A percentile compares a stretch with the other conserved stretches of the same genome.
Evolutionary conservation across 345 rosid genomes (phyloP).

Genomic region (Chamaenerion angustifolium): DNA sequence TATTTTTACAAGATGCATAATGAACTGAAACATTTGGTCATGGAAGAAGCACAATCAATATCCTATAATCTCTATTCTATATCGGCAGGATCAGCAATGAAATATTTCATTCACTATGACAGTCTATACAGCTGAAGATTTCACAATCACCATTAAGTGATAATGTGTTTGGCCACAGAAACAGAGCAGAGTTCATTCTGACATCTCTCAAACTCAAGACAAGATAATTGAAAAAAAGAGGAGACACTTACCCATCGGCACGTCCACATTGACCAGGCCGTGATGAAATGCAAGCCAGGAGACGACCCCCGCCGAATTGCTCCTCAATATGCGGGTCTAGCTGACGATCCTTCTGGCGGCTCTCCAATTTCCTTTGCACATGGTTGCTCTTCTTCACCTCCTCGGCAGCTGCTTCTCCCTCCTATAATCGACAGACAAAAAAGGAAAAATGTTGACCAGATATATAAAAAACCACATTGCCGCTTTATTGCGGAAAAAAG

Average conservation of each 20-base stretch:
- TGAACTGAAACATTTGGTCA: too few relatives aligned
- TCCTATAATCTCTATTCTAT: too few relatives aligned
- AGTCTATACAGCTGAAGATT: too few relatives aligned
- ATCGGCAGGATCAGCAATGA: too few relatives aligned
- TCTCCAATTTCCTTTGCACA: conserved; percentile 37
- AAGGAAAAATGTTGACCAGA: not conserved
- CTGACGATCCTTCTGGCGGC: conserved; percentile 32
- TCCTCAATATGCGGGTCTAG: conserved; percentile 65
- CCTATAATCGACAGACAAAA: conserved; percentile 17
- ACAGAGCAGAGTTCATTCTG: not conserved
- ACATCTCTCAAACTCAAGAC: not conserved
- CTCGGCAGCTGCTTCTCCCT: conserved; percentile 34
- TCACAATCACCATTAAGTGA: too few relatives aligned
- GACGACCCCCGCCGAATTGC: conserved; percentile 51
- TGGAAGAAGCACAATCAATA: too few relatives aligned
- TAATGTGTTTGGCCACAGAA: too few relatives aligned
- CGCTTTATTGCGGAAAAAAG: too few relatives aligned
- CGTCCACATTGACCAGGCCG: conserved; percentile 76
- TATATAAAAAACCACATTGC: too few relatives aligned
- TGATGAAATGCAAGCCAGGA: conserved; percentile 57
- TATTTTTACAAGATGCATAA: too few relatives aligned
- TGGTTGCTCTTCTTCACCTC: conserved; percentile 54
- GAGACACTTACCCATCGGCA: conserved; percentile 48
- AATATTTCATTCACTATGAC: too few relatives aligned
- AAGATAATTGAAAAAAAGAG: not conserved